Conservation (phyloP, 768 basidiomycete genomes). For the Boletus vinaceobasis region DNA sequence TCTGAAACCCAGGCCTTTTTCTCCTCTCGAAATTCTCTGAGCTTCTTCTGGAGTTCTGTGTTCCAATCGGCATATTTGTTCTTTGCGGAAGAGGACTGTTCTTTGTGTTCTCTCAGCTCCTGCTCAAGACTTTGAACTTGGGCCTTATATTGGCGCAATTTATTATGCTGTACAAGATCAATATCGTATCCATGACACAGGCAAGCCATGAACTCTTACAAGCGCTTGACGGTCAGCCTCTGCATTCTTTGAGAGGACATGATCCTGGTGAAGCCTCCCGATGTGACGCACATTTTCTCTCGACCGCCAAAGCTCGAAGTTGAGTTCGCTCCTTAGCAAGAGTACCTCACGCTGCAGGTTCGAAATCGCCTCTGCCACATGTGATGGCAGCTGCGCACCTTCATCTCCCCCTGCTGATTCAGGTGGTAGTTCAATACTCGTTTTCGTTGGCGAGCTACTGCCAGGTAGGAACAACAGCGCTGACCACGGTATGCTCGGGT, state of each 20-base stretch:
- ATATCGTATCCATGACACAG: neutral
- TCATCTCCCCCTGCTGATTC: constrained; percentile 15
- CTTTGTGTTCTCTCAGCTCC: constrained; percentile 70
- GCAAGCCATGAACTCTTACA: constrained; percentile 42
- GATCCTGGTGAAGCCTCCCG: constrained; percentile 73
- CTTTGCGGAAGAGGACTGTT: constrained; percentile 68
- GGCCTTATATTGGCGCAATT: constrained; percentile 70
- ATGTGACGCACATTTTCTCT: constrained; percentile 81
- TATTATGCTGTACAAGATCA: constrained; percentile 60
- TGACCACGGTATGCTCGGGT: constrained; percentile 52
- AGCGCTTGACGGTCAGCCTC: constrained; percentile 80
- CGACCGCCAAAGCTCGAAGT: constrained; percentile 82
- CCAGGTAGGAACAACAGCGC: constrained; percentile 39
- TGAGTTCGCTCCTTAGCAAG: constrained; percentile 74
- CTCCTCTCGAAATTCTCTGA: constrained; percentile 72
- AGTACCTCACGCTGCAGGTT: constrained; percentile 73
- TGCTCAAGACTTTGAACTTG: constrained; percentile 64
- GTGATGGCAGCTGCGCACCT: constrained; percentile 36
- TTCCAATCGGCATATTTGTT: constrained; percentile 85
- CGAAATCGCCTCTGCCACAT: constrained; percentile 63
- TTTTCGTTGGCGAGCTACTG: constrained; percentile 27
- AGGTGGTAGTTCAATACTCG: constrained; percentile 11
- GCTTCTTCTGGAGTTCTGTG: constrained; percentile 70
- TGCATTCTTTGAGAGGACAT: constrained; percentile 65
- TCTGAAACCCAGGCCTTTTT: constrained; percentile 75